Conservation (phyloP, 768 basidiomycete genomes). For the Lyophyllum decastes region DNA sequence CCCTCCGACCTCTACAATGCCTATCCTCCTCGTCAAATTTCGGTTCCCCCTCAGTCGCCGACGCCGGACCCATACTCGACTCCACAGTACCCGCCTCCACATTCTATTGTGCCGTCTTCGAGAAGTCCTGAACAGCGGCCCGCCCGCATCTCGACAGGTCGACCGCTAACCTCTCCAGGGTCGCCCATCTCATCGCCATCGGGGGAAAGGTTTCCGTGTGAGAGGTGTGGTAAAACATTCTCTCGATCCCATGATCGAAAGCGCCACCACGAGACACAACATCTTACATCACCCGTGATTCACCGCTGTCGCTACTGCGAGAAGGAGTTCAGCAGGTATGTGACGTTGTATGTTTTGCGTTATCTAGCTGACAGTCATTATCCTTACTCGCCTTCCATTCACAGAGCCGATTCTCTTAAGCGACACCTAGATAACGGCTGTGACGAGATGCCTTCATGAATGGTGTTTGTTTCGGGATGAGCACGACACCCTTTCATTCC, state of each 20-base stretch:
- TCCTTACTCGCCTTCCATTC: conserved; percentile 9
- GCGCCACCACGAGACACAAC: conserved; percentile 79
- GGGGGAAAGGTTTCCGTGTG: conserved; percentile 70
- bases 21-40: conserved; percentile 23
- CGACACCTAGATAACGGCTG: conserved; percentile 77
- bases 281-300: conserved; percentile 60
- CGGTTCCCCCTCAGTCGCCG: conserved; percentile 23
- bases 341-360: neutral
- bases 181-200: conserved; percentile 42
- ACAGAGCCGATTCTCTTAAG: conserved; percentile 58
- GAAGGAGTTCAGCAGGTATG: conserved; percentile 75
- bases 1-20: conserved; percentile 45
- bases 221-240: conserved; percentile 77
- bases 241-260: conserved; percentile 82
- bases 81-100: conserved; percentile 23
- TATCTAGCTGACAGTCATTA: conserved; percentile 11
- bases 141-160: conserved; percentile 40
- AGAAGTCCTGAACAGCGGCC: conserved; percentile 32
- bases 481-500: conserved; percentile 8
- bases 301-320: conserved; percentile 74
- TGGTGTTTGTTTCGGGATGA: neutral
- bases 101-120: conserved; percentile 30
- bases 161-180: conserved; percentile 39
- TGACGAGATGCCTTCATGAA: conserved; percentile 26
- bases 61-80: conserved; percentile 22